phyloP scores from a whole-genome alignment of 192 early-diverging fungal species.

The Mortierella antarctica region DNA sequence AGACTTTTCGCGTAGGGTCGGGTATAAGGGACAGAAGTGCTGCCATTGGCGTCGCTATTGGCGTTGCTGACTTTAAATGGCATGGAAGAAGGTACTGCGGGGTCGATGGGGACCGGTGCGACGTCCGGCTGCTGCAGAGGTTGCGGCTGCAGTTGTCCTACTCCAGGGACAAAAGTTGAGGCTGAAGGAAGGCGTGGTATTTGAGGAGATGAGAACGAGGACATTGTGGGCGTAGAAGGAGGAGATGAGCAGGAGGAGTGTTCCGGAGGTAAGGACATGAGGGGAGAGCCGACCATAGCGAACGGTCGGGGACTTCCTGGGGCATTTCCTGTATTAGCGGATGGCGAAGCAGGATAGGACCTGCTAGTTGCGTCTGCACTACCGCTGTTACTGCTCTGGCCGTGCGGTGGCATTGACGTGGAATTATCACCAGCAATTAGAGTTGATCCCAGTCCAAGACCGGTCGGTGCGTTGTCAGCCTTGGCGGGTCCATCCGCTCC shows the following conservation, averaged over 20 bases:
- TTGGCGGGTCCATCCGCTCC: too few relatives aligned
- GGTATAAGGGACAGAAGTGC: slow-evolving; percentile 5
- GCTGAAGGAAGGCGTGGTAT: slow-evolving; percentile 10
- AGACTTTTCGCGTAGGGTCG: slow-evolving; percentile 26
- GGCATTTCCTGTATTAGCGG: slow-evolving; percentile 1
- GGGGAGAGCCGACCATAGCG: slow-evolving; percentile 3
- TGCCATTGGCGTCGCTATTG: background rate
- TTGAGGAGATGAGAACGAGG: slow-evolving; percentile 15
- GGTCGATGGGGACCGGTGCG: background rate
- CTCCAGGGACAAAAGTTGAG: slow-evolving; percentile 10
- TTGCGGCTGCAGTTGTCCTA: too few relatives aligned
- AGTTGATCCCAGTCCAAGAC: too few relatives aligned
- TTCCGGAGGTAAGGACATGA: background rate
- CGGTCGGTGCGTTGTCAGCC: too few relatives aligned
- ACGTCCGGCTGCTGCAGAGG: too few relatives aligned
- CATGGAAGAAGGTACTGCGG: background rate
- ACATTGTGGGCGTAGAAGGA: slow-evolving; percentile 21
- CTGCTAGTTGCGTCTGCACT: too few relatives aligned
- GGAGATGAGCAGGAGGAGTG: background rate
- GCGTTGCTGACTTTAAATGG: background rate
- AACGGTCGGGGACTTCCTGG: background rate
- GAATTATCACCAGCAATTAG: too few relatives aligned
- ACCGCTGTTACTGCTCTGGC: too few relatives aligned
- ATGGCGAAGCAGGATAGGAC: too few relatives aligned
- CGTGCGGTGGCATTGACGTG: too few relatives aligned